Conservation (phyloP, 148 eudicot species). For the Silene uniflora region DNA sequence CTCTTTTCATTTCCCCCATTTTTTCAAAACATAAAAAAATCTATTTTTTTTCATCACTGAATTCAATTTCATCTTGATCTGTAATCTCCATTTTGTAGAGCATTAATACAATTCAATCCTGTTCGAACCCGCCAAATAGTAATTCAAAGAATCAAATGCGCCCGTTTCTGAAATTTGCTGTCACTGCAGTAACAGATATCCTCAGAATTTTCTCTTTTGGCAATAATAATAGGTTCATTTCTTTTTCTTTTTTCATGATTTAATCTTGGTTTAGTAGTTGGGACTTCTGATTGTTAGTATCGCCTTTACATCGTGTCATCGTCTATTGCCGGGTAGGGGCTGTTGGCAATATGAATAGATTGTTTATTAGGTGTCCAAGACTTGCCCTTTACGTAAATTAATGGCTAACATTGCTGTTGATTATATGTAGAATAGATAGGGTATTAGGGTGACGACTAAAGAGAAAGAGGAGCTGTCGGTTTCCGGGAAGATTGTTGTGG, state of each 20-base stretch:
- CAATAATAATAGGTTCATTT: constrained; percentile 22
- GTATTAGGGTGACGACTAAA: constrained; percentile 25
- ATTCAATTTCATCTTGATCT: neutral
- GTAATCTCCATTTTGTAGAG: constrained; percentile 16
- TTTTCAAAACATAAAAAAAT: neutral
- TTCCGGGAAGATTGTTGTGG: constrained; percentile 44
- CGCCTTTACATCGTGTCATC: neutral
- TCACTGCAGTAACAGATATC: constrained; percentile 37
- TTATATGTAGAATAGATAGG: constrained; percentile 33
- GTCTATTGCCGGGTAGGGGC: neutral
- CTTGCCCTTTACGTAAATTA: too few species aligned
- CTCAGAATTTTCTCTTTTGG: constrained; percentile 47
- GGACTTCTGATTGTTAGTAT: neutral
- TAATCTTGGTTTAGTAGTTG: neutral
- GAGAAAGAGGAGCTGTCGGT: constrained; percentile 31
- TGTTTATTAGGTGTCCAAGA: too few species aligned
- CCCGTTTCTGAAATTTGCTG: constrained; percentile 32
- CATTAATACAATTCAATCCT: constrained; percentile 22
- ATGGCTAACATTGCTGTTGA: neutral
- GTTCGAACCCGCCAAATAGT: constrained; percentile 25
- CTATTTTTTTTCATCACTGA: neutral
- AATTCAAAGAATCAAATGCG: constrained; percentile 34
- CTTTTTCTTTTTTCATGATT: neutral
- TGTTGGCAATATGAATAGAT: too few species aligned
- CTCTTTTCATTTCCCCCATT: neutral